Conservation (phyloP, 306 rosid genomes). For the Pyrus betulifolia region DNA sequence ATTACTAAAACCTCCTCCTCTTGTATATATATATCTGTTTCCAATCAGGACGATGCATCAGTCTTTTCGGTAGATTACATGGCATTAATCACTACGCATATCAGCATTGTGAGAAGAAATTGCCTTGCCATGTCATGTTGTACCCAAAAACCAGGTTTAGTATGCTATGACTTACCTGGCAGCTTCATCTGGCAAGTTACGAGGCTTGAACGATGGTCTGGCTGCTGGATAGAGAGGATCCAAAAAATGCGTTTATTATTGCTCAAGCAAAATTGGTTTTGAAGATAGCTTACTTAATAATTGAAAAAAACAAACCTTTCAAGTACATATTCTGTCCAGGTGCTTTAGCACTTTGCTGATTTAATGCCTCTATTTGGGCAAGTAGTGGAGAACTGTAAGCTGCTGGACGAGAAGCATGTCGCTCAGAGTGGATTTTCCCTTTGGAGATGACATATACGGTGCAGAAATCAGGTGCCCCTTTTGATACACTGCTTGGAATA, state of each 20-base stretch:
- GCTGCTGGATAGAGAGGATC: slow-evolving; percentile 20
- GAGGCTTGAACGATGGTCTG: slow-evolving; percentile 53
- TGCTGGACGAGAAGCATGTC: slow-evolving; percentile 52
- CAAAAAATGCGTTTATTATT: not conserved
- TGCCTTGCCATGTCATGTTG: not conserved
- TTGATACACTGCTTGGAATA: slow-evolving; percentile 46
- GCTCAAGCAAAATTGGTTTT: not conserved
- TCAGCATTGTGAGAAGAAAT: not conserved
- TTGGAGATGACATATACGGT: slow-evolving; percentile 64
- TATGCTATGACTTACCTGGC: slow-evolving; percentile 30
- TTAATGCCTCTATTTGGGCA: slow-evolving; percentile 22
- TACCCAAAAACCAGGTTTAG: no score
- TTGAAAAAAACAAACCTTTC: slow-evolving; percentile 43
- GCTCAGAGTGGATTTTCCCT: slow-evolving; percentile 60
- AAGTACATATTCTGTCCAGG: slow-evolving; percentile 24
- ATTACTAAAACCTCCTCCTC: slow-evolving; percentile 28
- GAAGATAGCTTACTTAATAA: not conserved
- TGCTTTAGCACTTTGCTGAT: slow-evolving; percentile 12
- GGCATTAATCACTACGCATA: not conserved
- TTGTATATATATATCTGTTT: slow-evolving; percentile 34
- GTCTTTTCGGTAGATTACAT: not conserved
- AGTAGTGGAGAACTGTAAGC: slow-evolving; percentile 65
- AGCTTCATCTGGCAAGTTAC: slow-evolving; percentile 40
- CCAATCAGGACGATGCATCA: slow-evolving; percentile 7
- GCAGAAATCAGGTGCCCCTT: slow-evolving; percentile 83